Conservation (phyloP, 257 asterid genomes). For the Salvia miltiorrhiza region DNA sequence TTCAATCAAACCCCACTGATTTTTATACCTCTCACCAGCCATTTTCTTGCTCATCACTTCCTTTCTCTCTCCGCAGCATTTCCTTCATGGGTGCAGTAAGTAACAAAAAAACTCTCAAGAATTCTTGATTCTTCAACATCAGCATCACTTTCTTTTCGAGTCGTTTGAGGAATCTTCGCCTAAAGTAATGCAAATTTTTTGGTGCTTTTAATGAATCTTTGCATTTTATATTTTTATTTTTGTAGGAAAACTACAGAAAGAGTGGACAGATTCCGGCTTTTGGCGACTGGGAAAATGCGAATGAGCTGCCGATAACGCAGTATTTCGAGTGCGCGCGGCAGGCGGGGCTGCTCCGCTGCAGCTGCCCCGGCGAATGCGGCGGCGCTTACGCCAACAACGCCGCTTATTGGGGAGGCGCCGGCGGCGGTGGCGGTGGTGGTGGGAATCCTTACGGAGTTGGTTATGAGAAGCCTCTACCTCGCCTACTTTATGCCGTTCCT, state of each 20-base stretch:
- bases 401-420: conserved; percentile 6
- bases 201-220: neutral
- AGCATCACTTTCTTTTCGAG: neutral
- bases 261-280: conserved; percentile 76
- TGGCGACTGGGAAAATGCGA: conserved; percentile 72
- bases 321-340: conserved; percentile 74
- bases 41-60: neutral
- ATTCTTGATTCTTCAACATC: conserved; percentile 21
- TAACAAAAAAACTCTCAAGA: neutral
- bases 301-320: conserved; percentile 70
- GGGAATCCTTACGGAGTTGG: conserved; percentile 29
- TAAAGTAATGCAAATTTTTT: neutral
- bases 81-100: conserved; percentile 33
- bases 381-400: conserved; percentile 11
- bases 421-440: neutral
- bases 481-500: conserved; percentile 34
- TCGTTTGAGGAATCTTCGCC: neutral
- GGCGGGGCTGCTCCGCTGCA: conserved; percentile 62
- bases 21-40: neutral
- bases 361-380: conserved; percentile 35
- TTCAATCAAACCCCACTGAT: conserved; percentile 11
- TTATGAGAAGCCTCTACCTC: conserved; percentile 38
- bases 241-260: conserved; percentile 38
- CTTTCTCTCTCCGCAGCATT: neutral
- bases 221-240: neutral